phyloP scores from a whole-genome alignment of 441 rosid genomes.

The Aleurites moluccanus region DNA sequence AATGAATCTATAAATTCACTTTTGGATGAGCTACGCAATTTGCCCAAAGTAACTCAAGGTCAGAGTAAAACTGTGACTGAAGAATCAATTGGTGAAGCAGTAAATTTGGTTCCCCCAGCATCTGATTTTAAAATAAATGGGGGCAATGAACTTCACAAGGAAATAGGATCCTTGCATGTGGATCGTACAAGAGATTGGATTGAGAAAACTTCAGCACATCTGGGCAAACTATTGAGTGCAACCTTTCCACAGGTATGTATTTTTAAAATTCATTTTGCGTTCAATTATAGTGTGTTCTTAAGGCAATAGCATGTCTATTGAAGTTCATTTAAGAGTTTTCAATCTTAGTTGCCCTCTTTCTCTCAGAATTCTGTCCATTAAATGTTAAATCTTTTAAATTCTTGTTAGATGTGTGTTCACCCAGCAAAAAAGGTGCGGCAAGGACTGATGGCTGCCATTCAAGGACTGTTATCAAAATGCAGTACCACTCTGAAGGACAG shows the following conservation, averaged over 20 bases:
- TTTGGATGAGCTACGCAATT: slow-evolving; percentile 65
- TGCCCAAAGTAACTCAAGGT: slow-evolving; percentile 47
- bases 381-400: slow-evolving; percentile 16
- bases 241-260: slow-evolving; percentile 81
- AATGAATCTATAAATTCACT: slow-evolving; percentile 49
- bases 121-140: slow-evolving; percentile 34
- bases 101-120: slow-evolving; percentile 23
- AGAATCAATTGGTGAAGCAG: slow-evolving; percentile 36
- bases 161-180: slow-evolving; percentile 59
- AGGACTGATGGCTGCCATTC: slow-evolving; percentile 72
- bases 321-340: slow-evolving; percentile 1
- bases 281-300: slow-evolving; percentile 19
- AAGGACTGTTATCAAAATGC: slow-evolving; percentile 68
- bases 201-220: slow-evolving; percentile 60
- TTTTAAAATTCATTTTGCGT: slow-evolving; percentile 24
- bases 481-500: slow-evolving; percentile 58
- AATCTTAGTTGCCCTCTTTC: background rate
- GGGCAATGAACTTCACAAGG: slow-evolving; percentile 32
- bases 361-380: background rate
- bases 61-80: slow-evolving; percentile 34
- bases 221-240: slow-evolving; percentile 64
- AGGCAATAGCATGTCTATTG: slow-evolving; percentile 4
- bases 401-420: slow-evolving; percentile 75
- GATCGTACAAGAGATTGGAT: slow-evolving; percentile 86
- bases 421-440: slow-evolving; percentile 65